A percentile compares a stretch with the other conserved stretches of the same genome.
Conservation (phyloP, 1,284 basidiomycete species). For the Cystobasidium pallidum region DNA sequence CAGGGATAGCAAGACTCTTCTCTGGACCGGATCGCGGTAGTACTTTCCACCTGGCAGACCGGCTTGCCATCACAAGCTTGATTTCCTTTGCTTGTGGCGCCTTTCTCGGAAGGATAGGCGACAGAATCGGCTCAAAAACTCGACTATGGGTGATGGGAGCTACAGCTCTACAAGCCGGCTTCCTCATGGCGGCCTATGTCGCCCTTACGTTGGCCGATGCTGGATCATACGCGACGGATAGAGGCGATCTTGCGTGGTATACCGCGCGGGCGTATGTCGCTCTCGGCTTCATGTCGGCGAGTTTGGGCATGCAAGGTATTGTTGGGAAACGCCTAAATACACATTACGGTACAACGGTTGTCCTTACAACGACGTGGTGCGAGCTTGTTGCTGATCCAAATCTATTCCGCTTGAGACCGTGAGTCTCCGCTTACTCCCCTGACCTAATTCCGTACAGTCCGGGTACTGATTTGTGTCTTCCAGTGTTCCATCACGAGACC, state of each 20-base stretch:
- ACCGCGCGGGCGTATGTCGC: slow-evolving; percentile 67
- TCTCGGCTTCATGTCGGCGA: slow-evolving; percentile 74
- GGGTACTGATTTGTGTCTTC: not conserved
- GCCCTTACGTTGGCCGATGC: slow-evolving; percentile 64
- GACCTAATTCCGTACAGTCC: not conserved
- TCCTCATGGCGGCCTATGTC: slow-evolving; percentile 73
- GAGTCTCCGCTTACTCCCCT: not conserved
- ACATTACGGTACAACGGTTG: slow-evolving; percentile 20
- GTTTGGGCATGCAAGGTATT: slow-evolving; percentile 69
- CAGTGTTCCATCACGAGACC: slow-evolving; percentile 39
- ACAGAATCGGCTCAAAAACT: slow-evolving; percentile 67
- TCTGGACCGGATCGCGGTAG: slow-evolving; percentile 60
- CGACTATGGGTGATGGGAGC: slow-evolving; percentile 74
- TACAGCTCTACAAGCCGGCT: slow-evolving; percentile 71
- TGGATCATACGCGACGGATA: slow-evolving; percentile 62
- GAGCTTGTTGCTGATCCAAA: slow-evolving; percentile 40
- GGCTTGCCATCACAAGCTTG: slow-evolving; percentile 77
- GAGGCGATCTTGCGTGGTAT: slow-evolving; percentile 71
- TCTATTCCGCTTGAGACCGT: slow-evolving; percentile 17
- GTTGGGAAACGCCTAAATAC: slow-evolving; percentile 67
- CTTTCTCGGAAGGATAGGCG: slow-evolving; percentile 58
- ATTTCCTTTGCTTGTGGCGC: slow-evolving; percentile 66
- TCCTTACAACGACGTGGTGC: slow-evolving; percentile 38
- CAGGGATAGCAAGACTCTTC: slow-evolving; percentile 70
- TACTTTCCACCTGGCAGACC: slow-evolving; percentile 72